Evolutionary conservation across 2,329 filamentous ascomycete species (phyloP), one percentile per base, ranked within the genome.

Genomic region (Ophiostoma perfectum): DNA sequence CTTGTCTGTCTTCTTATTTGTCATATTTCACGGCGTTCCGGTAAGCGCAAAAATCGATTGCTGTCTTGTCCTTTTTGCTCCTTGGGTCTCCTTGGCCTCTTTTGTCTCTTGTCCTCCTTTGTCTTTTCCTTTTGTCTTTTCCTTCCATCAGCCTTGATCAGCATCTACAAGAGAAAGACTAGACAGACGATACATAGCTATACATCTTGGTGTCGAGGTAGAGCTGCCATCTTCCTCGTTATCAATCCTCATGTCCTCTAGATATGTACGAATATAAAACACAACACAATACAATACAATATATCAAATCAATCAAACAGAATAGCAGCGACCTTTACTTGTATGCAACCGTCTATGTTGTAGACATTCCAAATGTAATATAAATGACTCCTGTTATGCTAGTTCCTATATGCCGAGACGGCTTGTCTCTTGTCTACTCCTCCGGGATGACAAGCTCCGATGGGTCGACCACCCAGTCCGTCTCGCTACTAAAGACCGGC

Each of bases 401-500:
- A 2, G 27, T 27, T 27, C 27, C 27, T 27, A 27, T 27, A 27
- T 27, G 27, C 27, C 27, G 27, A 62, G 12, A 55, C 49, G 11
- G 8, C 12, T 44, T 2, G 8, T 44, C 42, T 44, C 42, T 44
- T 7, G 42, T 42, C 60, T 63, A 41, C 39, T 12, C n/a, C 38
- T n/a, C 38, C 1, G 39, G 36, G 6, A 62, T 38, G 7, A 62
- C 58, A 2, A 71, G 64, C 58, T 72, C 70, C 0, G 65, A 38
- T 5, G 70, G 68, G n/a, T 70, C 67, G 4, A 73, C 72, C 0
- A 80, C 77, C 84, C 84, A 87, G 42, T 86, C 84, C 68, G 84
- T 80, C 72, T 85, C 84, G 65, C 86, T 84, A 49, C 80, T 81
- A 80, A 84, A 88, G 62, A 83, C 80, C 7, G 86, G 86, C 39